Evolutionary conservation across 148 eudicot genomes (phyloP).

Genomic region (Rhododendron vialii): DNA sequence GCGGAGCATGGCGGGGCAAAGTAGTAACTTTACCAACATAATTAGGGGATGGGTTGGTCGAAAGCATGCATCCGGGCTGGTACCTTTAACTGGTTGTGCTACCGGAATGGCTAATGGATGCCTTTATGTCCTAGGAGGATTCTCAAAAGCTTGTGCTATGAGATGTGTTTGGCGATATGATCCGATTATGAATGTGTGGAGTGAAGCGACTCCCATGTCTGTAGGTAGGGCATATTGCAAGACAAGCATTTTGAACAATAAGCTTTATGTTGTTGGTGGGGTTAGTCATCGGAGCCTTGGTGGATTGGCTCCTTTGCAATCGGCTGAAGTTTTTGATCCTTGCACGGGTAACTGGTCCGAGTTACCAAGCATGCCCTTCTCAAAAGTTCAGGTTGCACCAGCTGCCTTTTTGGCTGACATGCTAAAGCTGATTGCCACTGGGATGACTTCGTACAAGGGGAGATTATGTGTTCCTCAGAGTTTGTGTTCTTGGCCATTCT

Average conservation of each 20-base stretch:
- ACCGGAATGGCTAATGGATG: conserved; percentile 69
- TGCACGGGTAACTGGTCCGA: conserved; percentile 57
- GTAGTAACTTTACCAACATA: conserved; percentile 50
- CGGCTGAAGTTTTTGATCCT: conserved; percentile 87
- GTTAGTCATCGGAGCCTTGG: conserved; percentile 57
- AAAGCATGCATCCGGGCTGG: conserved; percentile 35
- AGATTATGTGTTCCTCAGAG: conserved; percentile 91
- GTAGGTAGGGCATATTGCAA: conserved; percentile 76
- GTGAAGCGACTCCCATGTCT: conserved; percentile 63
- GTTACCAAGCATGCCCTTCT: conserved; percentile 93
- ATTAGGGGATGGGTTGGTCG: conserved; percentile 73
- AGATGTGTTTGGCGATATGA: conserved; percentile 71
- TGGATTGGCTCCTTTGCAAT: conserved; percentile 75
- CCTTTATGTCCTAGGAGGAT: conserved; percentile 82
- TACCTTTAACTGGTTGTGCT: conserved; percentile 81
- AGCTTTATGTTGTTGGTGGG: conserved; percentile 92
- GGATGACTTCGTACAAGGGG: conserved; percentile 75
- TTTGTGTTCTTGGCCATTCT: conserved; percentile 94
- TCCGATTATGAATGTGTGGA: conserved; percentile 71
- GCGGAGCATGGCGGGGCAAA: conserved; percentile 58
- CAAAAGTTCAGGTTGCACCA: conserved; percentile 78
- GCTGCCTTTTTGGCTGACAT: conserved; percentile 76
- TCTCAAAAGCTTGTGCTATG: conserved; percentile 55
- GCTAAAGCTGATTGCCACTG: conserved; percentile 94
- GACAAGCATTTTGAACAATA: conserved; percentile 67